Evolutionary conservation across 192 early-diverging fungal genomes (phyloP).

Genomic region (Paraglomus brasilianum): DNA sequence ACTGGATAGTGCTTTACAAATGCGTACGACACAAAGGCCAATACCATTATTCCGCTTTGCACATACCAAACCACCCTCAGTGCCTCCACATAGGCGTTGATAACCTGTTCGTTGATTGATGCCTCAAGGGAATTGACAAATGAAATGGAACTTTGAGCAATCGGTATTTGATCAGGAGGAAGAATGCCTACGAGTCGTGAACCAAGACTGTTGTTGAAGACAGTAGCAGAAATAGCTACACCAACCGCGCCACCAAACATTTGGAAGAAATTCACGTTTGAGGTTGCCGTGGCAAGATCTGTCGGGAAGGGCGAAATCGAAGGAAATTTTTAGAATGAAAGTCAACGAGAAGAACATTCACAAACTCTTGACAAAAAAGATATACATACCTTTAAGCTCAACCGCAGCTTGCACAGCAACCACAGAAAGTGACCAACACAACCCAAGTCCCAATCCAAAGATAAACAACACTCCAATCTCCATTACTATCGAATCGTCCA

Average conservation of each 20-base stretch:
- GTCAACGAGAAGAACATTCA: too few relatives aligned
- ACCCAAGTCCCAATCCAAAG: slow-evolving; percentile 74
- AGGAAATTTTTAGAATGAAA: too few relatives aligned
- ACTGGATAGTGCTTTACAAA: too few relatives aligned
- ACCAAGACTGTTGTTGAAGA: slow-evolving; percentile 57
- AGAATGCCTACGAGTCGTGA: slow-evolving; percentile 29
- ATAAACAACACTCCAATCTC: slow-evolving; percentile 67
- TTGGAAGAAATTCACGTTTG: too few relatives aligned
- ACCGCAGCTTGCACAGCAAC: too few relatives aligned
- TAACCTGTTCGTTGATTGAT: slow-evolving; percentile 40
- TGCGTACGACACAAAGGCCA: too few relatives aligned
- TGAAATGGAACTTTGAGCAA: slow-evolving; percentile 32
- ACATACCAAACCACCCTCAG: slow-evolving; percentile 37
- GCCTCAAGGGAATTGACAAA: slow-evolving; percentile 36
- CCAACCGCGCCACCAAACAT: slow-evolving; percentile 51
- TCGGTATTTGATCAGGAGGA: background rate
- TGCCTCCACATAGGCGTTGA: slow-evolving; percentile 51
- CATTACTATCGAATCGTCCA: slow-evolving; percentile 41
- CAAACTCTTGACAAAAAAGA: too few relatives aligned
- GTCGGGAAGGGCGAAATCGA: too few relatives aligned
- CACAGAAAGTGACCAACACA: background rate
- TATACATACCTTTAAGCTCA: too few relatives aligned
- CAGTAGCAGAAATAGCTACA: slow-evolving; percentile 61
- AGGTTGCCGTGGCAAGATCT: too few relatives aligned
- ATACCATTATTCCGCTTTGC: too few relatives aligned